Percentiles rank a stretch among this genome's conserved stretches.
Evolutionary conservation across 305 asterid genomes (phyloP).

Genomic region (Fraxinus dipetala): DNA sequence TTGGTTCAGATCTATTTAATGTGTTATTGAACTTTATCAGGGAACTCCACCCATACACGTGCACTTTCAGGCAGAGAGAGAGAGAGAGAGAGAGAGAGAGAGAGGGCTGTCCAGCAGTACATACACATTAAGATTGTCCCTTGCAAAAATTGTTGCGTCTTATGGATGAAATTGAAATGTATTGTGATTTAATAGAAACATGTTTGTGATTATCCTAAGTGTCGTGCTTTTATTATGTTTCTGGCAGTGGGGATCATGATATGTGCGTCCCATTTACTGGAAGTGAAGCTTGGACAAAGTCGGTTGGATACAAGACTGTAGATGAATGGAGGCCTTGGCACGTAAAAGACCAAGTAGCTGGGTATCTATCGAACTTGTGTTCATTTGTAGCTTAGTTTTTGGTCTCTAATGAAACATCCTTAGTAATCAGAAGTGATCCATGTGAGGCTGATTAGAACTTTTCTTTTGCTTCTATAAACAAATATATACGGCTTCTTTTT

Average conservation of each 20-base stretch:
- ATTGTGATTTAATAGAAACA: neutral
- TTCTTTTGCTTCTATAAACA: neutral
- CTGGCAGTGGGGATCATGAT: conserved; percentile 85
- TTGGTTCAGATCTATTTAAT: neutral
- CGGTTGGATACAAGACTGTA: conserved; percentile 61
- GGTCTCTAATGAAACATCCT: neutral
- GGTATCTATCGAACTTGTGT: conserved; percentile 38
- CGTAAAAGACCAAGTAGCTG: conserved; percentile 61
- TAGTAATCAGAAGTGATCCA: neutral
- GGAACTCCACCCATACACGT: neutral
- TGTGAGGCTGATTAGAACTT: neutral
- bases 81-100: neutral
- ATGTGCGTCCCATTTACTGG: conserved; percentile 95
- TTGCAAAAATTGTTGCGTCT: neutral
- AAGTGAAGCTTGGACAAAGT: conserved; percentile 75
- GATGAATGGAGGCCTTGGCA: conserved; percentile 85
- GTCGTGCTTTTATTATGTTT: neutral
- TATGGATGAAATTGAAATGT: neutral
- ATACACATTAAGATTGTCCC: neutral
- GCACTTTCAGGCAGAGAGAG: neutral
- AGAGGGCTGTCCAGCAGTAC: neutral
- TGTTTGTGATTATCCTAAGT: neutral
- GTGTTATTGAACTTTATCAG: neutral
- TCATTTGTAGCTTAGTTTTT: neutral
- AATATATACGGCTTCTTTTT: neutral